phyloP scores from a whole-genome alignment of 768 basidiomycete genomes.

The Mycena maculata region DNA sequence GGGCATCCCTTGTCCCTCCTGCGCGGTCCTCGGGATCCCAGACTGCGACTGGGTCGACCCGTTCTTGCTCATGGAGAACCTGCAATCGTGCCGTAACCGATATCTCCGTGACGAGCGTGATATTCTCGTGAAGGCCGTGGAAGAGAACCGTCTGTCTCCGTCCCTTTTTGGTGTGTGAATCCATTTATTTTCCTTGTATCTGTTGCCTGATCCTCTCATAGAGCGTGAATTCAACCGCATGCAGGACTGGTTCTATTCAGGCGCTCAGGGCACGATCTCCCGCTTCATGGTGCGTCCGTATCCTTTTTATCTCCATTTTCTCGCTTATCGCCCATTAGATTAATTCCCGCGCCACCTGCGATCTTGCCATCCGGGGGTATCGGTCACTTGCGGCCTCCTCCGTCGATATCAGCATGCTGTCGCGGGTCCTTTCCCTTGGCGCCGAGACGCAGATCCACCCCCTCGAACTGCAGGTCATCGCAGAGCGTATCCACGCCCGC shows the following conservation, averaged over 20 bases:
- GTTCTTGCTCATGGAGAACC: not conserved
- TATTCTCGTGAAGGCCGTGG: not conserved
- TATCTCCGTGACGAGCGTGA: not conserved
- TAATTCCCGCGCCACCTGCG: not conserved
- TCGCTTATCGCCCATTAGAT: not conserved
- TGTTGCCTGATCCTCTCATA: not conserved
- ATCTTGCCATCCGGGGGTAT: not conserved
- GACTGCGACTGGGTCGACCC: conserved; percentile 9
- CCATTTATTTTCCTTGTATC: too few species aligned
- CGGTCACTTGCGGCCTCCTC: not conserved
- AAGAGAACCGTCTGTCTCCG: not conserved
- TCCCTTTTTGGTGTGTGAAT: not conserved
- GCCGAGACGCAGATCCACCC: not conserved
- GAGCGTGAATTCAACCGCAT: conserved; percentile 10
- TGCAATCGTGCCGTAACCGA: not conserved
- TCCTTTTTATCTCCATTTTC: not conserved
- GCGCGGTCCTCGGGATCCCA: conserved; percentile 3
- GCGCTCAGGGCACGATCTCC: conserved; percentile 9
- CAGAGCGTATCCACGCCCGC: not conserved
- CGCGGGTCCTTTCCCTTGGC: conserved; percentile 6
- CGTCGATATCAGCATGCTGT: not conserved
- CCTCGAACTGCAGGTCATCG: not conserved
- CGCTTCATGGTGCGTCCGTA: not conserved
- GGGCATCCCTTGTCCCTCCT: conserved; percentile 8
- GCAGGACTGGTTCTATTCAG: not conserved